Evolutionary conservation across 1,284 basidiomycete species (phyloP).

Genomic region (Blastosporella zonata): DNA sequence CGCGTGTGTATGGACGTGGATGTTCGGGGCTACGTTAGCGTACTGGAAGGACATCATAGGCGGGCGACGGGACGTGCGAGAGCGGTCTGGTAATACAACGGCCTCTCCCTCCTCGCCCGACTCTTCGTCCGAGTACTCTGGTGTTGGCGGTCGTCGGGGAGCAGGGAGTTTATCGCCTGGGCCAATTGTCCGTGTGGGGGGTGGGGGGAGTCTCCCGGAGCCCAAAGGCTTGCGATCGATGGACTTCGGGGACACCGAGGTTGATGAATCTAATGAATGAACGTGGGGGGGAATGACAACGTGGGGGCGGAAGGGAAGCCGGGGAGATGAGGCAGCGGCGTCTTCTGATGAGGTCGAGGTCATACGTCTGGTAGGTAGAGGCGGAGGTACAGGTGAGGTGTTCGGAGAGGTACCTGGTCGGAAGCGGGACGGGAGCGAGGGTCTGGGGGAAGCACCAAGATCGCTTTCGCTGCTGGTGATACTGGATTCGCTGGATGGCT

Average conservation of each 20-base stretch:
- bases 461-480: constrained; percentile 30
- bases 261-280: constrained; percentile 18
- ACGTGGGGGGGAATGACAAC: constrained; percentile 15
- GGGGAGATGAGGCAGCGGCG: constrained; percentile 11
- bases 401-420: constrained; percentile 16
- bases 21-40: constrained; percentile 40
- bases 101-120: constrained; percentile 49
- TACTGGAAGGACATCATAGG: constrained; percentile 52
- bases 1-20: constrained; percentile 56
- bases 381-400: constrained; percentile 20
- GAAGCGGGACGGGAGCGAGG: constrained; percentile 27
- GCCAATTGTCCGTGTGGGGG: constrained; percentile 68
- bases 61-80: constrained; percentile 76
- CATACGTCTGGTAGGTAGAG: constrained; percentile 30
- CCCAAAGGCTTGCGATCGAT: constrained; percentile 47
- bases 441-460: constrained; percentile 11
- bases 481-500: constrained; percentile 27
- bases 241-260: no score
- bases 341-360: constrained; percentile 24
- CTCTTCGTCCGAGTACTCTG: constrained; percentile 53
- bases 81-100: constrained; percentile 71
- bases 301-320: constrained; percentile 20
- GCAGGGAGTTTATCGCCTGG: constrained; percentile 68
- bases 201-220: constrained; percentile 52
- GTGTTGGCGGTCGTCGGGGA: constrained; percentile 44